Base-by-base conservation (phyloP, 306 rosid species). In the Purshia tridentata region DNA sequence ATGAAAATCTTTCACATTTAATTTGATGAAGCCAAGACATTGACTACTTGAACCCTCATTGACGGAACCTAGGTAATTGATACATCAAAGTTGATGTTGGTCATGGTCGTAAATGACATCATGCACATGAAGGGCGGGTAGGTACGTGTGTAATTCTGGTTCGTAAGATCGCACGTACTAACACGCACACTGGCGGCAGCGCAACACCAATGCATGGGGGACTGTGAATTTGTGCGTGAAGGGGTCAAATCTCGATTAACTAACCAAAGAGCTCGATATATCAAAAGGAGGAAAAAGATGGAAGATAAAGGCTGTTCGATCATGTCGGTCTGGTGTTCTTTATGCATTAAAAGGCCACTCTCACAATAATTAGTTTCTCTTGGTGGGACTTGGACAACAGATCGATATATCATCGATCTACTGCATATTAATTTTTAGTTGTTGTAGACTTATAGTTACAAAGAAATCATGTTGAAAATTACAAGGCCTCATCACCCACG, bases 351-450 rank as follows among this genome's bases (percentile, higher is more conserved):
- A 85, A 77, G 85, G 75, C 76, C 81, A 63, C 75, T 78, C 79
- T 3, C 83, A 70, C 84, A 35, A 67, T 78, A 23, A 66, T 68
- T 45, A 58, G 64, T 83, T 60, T 68, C 65, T 42, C 35, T 64
- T 81, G 84, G 87, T 83, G 88, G 88, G 89, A 75, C 83, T 77
- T 78, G 12, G 61, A 68, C 81, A 72, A 65, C 29, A 76, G 74
- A 79, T 40, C n/a, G n/a, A 16, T 86, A 29, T 29, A n/a, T n/a
- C n/a, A n/a, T n/a, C n/a, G 35, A 29, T 29, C 35, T 29, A 29
- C 2, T 1, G 35, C 35, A 29, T 29, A 29, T 29, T n/a, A n/a
- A n/a, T n/a, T 29, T 29, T 29, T 29, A 29, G 35, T 29, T 29
- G 35, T n/a, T n/a, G n/a, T n/a, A n/a, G n/a, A n/a, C n/a, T n/a